Percentiles rank a stretch among this genome's conserved stretches.
Evolutionary conservation across 768 basidiomycete genomes (phyloP).

Genomic region (Cubamyces sp.): DNA sequence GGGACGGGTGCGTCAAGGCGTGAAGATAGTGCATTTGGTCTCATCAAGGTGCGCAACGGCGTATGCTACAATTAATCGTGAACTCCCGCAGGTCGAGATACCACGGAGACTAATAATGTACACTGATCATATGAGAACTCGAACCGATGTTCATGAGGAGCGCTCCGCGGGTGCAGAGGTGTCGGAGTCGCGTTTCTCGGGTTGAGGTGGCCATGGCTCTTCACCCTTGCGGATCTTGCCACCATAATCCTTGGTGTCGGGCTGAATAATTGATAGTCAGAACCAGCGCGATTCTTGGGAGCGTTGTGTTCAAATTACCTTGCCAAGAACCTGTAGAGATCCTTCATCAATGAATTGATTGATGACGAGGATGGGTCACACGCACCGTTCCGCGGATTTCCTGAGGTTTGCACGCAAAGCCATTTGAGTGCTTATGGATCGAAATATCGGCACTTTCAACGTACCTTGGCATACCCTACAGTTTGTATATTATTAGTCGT

Average conservation of each 20-base stretch:
- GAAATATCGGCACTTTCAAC: neutral
- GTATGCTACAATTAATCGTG: too few species aligned
- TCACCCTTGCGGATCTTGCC: conserved; percentile 23
- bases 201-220: conserved; percentile 19
- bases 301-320: neutral
- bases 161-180: neutral
- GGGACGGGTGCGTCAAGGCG: too few species aligned
- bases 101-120: too few species aligned
- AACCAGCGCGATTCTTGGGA: neutral
- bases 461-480: conserved; percentile 21
- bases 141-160: too few species aligned
- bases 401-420: neutral
- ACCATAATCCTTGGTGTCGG: conserved; percentile 18
- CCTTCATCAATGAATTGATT: too few species aligned
- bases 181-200: neutral
- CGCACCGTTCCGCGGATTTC: conserved; percentile 23
- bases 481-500: neutral
- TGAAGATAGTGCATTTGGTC: too few species aligned
- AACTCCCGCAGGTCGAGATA: too few species aligned
- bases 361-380: neutral
- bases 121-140: too few species aligned
- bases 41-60: too few species aligned
- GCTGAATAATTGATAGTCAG: neutral
- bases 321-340: conserved; percentile 5
- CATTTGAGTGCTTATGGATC: neutral